Conservation (phyloP, 768 basidiomycete genomes). For the Trametes coccinea region DNA sequence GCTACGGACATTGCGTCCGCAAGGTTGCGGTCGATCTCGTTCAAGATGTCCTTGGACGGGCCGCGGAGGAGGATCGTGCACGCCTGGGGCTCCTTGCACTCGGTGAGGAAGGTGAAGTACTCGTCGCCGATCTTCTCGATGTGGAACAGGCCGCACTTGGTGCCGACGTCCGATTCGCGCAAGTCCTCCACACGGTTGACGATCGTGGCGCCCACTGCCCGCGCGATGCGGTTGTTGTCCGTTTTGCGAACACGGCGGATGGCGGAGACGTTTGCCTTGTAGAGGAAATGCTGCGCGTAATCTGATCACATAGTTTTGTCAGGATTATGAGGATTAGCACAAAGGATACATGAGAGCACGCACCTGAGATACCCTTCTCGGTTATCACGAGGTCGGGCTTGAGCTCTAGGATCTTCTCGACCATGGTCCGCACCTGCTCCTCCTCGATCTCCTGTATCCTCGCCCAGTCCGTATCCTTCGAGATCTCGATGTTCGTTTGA, state of each 20-base stretch:
- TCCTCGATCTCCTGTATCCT: constrained; percentile 93
- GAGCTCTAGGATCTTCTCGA: constrained; percentile 84
- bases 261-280: constrained; percentile 86
- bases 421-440: constrained; percentile 90
- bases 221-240: constrained; percentile 97
- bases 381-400: constrained; percentile 95
- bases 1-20: constrained; percentile 98
- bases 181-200: constrained; percentile 96
- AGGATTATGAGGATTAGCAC: not conserved
- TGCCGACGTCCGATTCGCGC: constrained; percentile 89
- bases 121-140: constrained; percentile 98
- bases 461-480: constrained; percentile 91
- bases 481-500: constrained; percentile 98
- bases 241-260: constrained; percentile 97
- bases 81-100: constrained; percentile 88
- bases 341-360: constrained; percentile 30
- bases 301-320: constrained; percentile 46
- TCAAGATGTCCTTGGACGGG: constrained; percentile 96
- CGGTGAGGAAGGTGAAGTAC: constrained; percentile 98
- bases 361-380: constrained; percentile 97
- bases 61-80: constrained; percentile 98
- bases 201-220: constrained; percentile 94
- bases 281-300: constrained; percentile 88
- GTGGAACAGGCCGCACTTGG: constrained; percentile 92
- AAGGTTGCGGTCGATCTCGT: constrained; percentile 97